phyloP scores from a whole-genome alignment of 306 rosid species.

The Medicago ruthenica region DNA sequence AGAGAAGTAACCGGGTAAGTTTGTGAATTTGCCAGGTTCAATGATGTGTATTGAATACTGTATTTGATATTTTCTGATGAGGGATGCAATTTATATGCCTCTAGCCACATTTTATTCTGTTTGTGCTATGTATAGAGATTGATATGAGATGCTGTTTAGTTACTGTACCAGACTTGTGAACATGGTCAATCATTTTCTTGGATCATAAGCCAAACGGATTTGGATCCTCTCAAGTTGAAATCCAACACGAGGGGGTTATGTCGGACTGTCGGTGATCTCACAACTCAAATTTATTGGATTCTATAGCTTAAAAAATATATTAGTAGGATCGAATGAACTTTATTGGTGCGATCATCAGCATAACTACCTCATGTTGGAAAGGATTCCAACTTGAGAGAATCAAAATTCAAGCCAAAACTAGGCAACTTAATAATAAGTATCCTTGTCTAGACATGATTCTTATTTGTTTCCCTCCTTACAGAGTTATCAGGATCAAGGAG shows the following conservation, averaged over 20 bases:
- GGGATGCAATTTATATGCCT: neutral
- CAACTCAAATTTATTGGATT: no score
- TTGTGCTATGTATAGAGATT: neutral
- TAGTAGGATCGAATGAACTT: no score
- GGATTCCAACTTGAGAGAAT: no score
- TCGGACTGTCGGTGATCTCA: no score
- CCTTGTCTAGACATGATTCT: constrained; percentile 18
- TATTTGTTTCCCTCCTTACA: constrained; percentile 44
- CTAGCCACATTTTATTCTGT: neutral
- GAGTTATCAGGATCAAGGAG: constrained; percentile 82
- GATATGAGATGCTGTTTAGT: neutral
- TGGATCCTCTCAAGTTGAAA: no score
- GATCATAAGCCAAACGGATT: neutral
- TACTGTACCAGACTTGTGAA: neutral
- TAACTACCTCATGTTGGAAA: no score
- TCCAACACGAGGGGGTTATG: no score
- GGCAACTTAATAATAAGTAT: constrained; percentile 24
- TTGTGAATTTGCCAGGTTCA: constrained; percentile 34
- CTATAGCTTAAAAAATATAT: no score
- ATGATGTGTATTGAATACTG: constrained; percentile 6
- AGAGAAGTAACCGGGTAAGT: constrained; percentile 82
- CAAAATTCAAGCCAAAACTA: neutral
- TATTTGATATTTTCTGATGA: neutral
- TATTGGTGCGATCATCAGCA: no score
- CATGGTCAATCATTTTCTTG: constrained; percentile 9